phyloP scores from a whole-genome alignment of 371 early-diverging fungal genomes.

The Batkoa obscura region DNA sequence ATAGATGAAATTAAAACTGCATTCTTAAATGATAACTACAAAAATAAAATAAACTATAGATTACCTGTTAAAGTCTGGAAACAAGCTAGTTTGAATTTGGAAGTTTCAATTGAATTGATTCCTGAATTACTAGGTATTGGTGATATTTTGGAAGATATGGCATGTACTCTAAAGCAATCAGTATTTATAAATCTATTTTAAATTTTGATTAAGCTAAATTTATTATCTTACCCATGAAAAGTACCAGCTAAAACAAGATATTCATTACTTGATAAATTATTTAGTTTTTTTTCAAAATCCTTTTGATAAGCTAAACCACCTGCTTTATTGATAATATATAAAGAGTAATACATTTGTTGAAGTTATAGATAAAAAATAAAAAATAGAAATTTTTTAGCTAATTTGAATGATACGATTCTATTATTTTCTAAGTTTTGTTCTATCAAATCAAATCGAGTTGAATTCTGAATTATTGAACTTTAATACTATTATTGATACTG shows the following conservation, averaged over 20 bases:
- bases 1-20: not conserved
- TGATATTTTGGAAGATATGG: constrained; percentile 84
- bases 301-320: constrained; percentile 89
- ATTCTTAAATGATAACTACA: not conserved
- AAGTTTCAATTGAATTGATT: constrained; percentile 79
- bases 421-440: too few species aligned
- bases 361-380: not conserved
- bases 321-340: constrained; percentile 92
- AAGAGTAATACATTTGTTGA: constrained; percentile 56
- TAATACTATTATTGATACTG: too few species aligned
- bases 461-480: too few species aligned
- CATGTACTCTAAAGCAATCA: constrained; percentile 54
- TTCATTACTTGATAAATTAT: constrained; percentile 78
- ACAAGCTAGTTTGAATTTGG: constrained; percentile 76
- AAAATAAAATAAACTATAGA: not conserved
- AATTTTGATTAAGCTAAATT: not conserved
- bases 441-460: too few species aligned
- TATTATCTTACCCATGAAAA: constrained; percentile 60
- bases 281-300: constrained; percentile 64
- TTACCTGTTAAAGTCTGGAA: constrained; percentile 84
- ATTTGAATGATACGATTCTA: too few species aligned
- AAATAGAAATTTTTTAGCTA: not conserved
- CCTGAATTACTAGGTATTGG: constrained; percentile 67
- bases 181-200: not conserved
- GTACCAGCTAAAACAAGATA: constrained; percentile 93